Percentiles rank a stretch among this genome's conserved stretches.
phyloP scores from a whole-genome alignment of 208 protist genomes.

The Kentomonas sorsogonicus region DNA sequence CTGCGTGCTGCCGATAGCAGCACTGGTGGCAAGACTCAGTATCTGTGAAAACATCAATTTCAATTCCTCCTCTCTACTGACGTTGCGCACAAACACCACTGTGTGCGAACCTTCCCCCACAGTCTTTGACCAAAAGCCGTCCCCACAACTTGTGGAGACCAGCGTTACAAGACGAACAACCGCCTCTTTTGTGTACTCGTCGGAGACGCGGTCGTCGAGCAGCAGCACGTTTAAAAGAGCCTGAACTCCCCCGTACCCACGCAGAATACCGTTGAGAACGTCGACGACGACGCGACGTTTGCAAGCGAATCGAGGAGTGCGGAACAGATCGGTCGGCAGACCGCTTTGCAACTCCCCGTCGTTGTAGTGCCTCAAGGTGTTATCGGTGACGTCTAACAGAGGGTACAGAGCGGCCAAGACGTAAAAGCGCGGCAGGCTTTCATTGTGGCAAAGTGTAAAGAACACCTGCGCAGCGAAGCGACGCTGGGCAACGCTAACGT shows the following conservation, averaged over 20 bases:
- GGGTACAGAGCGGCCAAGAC: slow-evolving; percentile 67
- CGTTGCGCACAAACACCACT: too few relatives aligned
- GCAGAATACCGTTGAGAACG: slow-evolving; percentile 52
- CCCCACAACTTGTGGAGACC: too few relatives aligned
- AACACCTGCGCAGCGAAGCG: slow-evolving; percentile 39
- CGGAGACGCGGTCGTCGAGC: slow-evolving; percentile 49
- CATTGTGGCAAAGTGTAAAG: slow-evolving; percentile 52
- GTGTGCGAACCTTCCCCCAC: too few relatives aligned
- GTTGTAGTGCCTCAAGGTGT: neutral
- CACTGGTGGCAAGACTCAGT: too few relatives aligned
- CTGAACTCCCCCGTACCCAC: slow-evolving; percentile 28
- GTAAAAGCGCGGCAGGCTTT: slow-evolving; percentile 18
- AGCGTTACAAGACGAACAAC: too few relatives aligned
- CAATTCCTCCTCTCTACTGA: too few relatives aligned
- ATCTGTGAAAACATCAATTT: too few relatives aligned
- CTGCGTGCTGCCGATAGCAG: too few relatives aligned
- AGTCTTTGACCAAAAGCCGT: too few relatives aligned
- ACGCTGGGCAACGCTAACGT: slow-evolving; percentile 46
- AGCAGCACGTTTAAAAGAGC: slow-evolving; percentile 52
- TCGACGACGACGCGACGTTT: slow-evolving; percentile 27
- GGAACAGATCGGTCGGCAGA: slow-evolving; percentile 26
- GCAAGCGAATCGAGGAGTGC: slow-evolving; percentile 19
- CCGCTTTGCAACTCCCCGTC: neutral
- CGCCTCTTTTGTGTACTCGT: slow-evolving; percentile 29
- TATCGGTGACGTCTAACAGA: slow-evolving; percentile 29